These are phyloP conservation scores for Citrullus colocynthis DNA, from an alignment of 306 rosid genomes.

Conservation along the genomic window DNA sequence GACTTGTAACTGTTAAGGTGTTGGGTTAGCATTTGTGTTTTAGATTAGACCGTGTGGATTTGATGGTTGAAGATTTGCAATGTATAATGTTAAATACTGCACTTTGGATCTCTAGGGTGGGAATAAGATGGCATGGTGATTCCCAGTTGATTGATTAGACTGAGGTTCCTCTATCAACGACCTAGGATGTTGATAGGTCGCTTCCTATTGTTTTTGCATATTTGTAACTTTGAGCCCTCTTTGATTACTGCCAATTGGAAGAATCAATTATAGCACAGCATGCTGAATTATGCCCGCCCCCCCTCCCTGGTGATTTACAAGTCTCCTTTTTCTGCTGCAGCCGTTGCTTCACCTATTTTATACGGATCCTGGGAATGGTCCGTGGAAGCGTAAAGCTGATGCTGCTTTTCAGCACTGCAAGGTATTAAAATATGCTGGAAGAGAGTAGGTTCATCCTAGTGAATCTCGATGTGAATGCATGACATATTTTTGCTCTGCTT, in stretches of 20 bases:
- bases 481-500: background rate
- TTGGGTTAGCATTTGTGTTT: background rate
- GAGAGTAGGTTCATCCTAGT: background rate
- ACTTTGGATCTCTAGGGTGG: background rate
- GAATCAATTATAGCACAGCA: background rate
- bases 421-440: constrained; percentile 26
- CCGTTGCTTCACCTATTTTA: constrained; percentile 69
- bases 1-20: background rate
- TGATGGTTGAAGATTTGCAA: background rate
- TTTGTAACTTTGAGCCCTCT: background rate
- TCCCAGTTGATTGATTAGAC: background rate
- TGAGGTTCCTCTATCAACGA: background rate
- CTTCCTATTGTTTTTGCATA: background rate
- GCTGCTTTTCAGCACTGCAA: constrained; percentile 57
- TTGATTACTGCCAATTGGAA: background rate
- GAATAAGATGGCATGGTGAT: background rate
- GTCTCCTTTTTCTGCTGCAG: constrained; percentile 33
- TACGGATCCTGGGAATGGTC: constrained; percentile 71
- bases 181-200: background rate
- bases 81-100: background rate
- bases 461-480: background rate
- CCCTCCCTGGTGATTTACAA: background rate
- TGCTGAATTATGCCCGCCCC: background rate
- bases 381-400: constrained; percentile 96
- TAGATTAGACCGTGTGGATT: background rate